phyloP scores from a whole-genome alignment of 2,329 filamentous ascomycete species.

The Fusarium xyrophilum region DNA sequence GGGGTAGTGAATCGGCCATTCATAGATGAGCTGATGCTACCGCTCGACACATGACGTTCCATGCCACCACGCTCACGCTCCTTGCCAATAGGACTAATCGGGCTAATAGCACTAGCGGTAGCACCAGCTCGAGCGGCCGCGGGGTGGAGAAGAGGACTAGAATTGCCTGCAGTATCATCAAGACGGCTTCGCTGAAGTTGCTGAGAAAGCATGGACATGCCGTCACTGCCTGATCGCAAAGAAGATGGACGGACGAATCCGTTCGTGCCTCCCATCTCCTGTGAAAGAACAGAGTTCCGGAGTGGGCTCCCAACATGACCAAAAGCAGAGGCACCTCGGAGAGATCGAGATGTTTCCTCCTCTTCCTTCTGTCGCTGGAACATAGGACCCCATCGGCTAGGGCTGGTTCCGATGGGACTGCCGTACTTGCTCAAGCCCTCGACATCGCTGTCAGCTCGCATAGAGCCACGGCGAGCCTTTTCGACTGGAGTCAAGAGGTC shows the following conservation, averaged over 20 bases:
- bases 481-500: slow-evolving; percentile 72
- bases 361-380: slow-evolving; percentile 68
- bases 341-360: slow-evolving; percentile 54
- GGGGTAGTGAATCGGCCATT: slow-evolving; percentile 68
- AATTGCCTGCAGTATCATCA: slow-evolving; percentile 53
- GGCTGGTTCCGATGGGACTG: slow-evolving; percentile 65
- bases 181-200: slow-evolving; percentile 68
- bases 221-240: slow-evolving; percentile 55
- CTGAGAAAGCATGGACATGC: slow-evolving; percentile 66
- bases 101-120: slow-evolving; percentile 51
- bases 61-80: slow-evolving; percentile 47
- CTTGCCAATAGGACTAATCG: slow-evolving; percentile 50
- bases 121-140: slow-evolving; percentile 48
- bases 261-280: slow-evolving; percentile 55
- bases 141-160: slow-evolving; percentile 60
- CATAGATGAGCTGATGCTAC: slow-evolving; percentile 61
- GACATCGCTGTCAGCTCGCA: slow-evolving; percentile 62
- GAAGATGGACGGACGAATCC: slow-evolving; percentile 51
- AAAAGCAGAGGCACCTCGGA: slow-evolving; percentile 60
- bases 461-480: slow-evolving; percentile 69
- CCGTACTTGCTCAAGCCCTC: slow-evolving; percentile 64
- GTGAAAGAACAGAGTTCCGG: slow-evolving; percentile 67
- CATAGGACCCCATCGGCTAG: slow-evolving; percentile 66
- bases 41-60: slow-evolving; percentile 66
- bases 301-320: slow-evolving; percentile 71